Evolutionary conservation across 1,284 basidiomycete genomes (phyloP).

Genomic region (Tilletia indica): DNA sequence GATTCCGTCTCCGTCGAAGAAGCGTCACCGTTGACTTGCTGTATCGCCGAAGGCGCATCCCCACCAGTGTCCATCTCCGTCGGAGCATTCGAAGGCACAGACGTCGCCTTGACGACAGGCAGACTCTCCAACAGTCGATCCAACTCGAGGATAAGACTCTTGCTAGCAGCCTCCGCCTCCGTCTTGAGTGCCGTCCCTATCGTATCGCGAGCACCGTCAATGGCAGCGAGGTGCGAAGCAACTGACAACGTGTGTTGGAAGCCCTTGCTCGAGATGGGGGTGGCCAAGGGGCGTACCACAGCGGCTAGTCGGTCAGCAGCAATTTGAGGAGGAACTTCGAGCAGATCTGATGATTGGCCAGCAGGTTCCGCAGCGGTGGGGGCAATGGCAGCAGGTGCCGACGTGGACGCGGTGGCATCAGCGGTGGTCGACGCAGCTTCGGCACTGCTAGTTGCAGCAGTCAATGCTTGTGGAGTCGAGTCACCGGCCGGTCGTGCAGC

Average conservation of each 20-base stretch:
- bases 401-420: conserved; percentile 3
- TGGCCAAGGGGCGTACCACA: conserved; percentile 49
- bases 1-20: conserved; percentile 14
- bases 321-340: conserved; percentile 26
- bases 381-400: not conserved
- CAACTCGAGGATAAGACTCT: conserved; percentile 38
- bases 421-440: not conserved
- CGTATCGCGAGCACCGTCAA: conserved; percentile 44
- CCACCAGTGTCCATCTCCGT: not conserved
- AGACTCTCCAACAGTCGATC: conserved; percentile 43
- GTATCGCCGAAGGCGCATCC: not conserved
- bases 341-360: not conserved
- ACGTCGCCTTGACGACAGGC: conserved; percentile 29
- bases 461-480: not conserved
- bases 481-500: not conserved
- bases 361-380: conserved; percentile 2
- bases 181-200: conserved; percentile 44
- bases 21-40: not conserved
- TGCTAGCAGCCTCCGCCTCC: conserved; percentile 44
- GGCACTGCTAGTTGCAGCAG: conserved; percentile 10
- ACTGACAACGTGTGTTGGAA: conserved; percentile 55
- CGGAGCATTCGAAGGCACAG: not conserved
- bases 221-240: conserved; percentile 43
- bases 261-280: conserved; percentile 48
- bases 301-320: conserved; percentile 43